phyloP scores from a whole-genome alignment of 2,329 filamentous ascomycete species.

The Emmonsiellopsis sp. region DNA sequence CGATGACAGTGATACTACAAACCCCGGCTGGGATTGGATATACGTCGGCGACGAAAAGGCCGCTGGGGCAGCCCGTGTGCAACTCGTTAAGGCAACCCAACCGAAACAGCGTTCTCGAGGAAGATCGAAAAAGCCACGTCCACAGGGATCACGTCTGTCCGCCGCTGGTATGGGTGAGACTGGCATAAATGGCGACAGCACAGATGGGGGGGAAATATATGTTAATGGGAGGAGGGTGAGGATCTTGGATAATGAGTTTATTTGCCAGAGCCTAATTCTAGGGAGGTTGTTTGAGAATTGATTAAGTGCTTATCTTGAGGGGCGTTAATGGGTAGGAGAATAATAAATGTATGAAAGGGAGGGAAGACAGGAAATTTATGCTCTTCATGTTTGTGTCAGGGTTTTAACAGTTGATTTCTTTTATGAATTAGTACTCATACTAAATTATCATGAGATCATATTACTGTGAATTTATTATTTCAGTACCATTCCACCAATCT shows the following conservation, averaged over 20 bases:
- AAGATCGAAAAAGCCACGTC: constrained; percentile 32
- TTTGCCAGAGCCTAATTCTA: constrained; percentile 86
- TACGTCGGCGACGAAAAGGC: constrained; percentile 62
- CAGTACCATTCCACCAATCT: no score
- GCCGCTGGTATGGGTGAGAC: constrained; percentile 27
- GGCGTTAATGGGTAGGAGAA: not conserved
- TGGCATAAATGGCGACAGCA: constrained; percentile 15
- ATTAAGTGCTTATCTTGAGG: not conserved
- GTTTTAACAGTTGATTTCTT: not conserved
- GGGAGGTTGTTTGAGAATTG: constrained; percentile 62
- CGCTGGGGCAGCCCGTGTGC: constrained; percentile 41
- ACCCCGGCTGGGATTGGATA: constrained; percentile 59
- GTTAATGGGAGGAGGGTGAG: constrained; percentile 46
- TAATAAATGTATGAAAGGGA: not conserved
- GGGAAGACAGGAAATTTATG: not conserved
- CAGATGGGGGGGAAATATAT: constrained; percentile 22
- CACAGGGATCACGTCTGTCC: no score
- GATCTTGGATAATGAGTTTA: constrained; percentile 73
- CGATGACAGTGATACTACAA: not conserved
- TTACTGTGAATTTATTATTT: no score
- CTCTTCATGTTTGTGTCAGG: not conserved
- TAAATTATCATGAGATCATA: no score
- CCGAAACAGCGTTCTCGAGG: constrained; percentile 21
- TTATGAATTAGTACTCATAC: not conserved
- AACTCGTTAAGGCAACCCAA: constrained; percentile 13